Base-by-base conservation (phyloP, 306 rosid genomes). In the Prinsepia uniflora region DNA sequence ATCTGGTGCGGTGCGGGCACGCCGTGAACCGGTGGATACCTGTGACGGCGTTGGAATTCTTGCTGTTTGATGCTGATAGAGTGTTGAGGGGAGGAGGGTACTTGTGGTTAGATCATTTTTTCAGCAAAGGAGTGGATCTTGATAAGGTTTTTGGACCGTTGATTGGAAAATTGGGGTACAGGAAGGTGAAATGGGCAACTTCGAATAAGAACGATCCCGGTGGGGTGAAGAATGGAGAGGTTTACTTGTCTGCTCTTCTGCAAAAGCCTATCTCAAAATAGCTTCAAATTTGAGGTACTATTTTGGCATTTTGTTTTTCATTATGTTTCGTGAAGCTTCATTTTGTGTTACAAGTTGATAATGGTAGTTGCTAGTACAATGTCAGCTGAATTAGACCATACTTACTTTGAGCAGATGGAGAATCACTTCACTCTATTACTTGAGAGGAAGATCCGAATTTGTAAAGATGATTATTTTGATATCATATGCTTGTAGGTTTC, bases 11-110 rank as follows among this genome's bases (percentile, higher is more conserved):
- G 68, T 94, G 96, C 22, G 99, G 97, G 49, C 95, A 75, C 18
- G 99, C 96, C 0, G 96, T 94, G 74, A 94, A 94, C 72, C 76
- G 99, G 73, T 94, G 99, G 99, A 94, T 94, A 30, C 99, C 99
- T 8, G 49, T 69, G 69, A 74, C 83, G 30, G 84, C 86, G 62
- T 47, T 94, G 88, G 99, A 91, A 82, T 94, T 94, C 60, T 67
- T 94, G 90, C 57, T 94, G 48, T 85, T 75, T 69, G 99, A 94
- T 60, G 75, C 82, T 71, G 99, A 94, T 44, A 79, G 99, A 45
- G 96, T 94, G 77, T 74, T 94, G 83, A 83, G 97, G 71, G 82
- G 81, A 43, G 99, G 99, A 8, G 99, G 99, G 71, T 94, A 83
- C 67, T 83, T 94, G 81, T 94, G 95, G 99, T 18, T 94, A 76